Conservation (phyloP, 371 early-diverging fungal genomes). For the Circinella minor region DNA sequence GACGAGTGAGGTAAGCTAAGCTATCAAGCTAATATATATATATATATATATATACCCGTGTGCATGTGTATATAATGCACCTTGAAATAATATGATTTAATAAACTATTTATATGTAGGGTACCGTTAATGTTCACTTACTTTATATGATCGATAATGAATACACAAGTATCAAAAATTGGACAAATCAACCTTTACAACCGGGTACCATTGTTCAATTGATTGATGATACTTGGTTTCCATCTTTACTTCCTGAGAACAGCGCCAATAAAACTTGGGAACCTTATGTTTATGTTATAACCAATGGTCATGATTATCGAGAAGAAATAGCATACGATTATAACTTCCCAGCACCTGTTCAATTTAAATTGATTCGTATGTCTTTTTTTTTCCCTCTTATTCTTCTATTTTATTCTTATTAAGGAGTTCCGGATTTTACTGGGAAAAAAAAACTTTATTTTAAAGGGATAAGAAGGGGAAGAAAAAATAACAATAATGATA, state of each 20-base stretch:
- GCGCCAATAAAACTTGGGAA: slow-evolving; percentile 30
- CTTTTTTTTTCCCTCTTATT: background rate
- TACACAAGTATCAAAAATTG: slow-evolving; percentile 32
- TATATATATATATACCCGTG: background rate
- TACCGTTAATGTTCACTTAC: slow-evolving; percentile 33
- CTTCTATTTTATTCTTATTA: background rate
- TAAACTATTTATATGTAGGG: slow-evolving; percentile 16
- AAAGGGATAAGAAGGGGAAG: slow-evolving; percentile 5
- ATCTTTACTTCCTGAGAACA: slow-evolving; percentile 23
- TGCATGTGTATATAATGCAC: background rate
- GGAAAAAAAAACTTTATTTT: no score
- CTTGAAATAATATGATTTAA: no score
- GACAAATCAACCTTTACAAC: slow-evolving; percentile 23
- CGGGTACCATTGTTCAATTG: slow-evolving; percentile 32
- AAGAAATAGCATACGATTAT: slow-evolving; percentile 27
- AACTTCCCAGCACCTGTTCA: slow-evolving; percentile 34
- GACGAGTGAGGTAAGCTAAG: slow-evolving; percentile 24
- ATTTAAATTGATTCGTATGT: slow-evolving; percentile 44
- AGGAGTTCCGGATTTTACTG: background rate
- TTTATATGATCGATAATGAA: slow-evolving; percentile 18
- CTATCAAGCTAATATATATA: background rate
- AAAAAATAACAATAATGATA: background rate
- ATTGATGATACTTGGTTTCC: slow-evolving; percentile 47
- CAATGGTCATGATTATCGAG: slow-evolving; percentile 27
- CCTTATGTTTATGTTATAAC: slow-evolving; percentile 37